Conservation (phyloP, 257 asterid genomes). For the Ligustrum vulgare region DNA sequence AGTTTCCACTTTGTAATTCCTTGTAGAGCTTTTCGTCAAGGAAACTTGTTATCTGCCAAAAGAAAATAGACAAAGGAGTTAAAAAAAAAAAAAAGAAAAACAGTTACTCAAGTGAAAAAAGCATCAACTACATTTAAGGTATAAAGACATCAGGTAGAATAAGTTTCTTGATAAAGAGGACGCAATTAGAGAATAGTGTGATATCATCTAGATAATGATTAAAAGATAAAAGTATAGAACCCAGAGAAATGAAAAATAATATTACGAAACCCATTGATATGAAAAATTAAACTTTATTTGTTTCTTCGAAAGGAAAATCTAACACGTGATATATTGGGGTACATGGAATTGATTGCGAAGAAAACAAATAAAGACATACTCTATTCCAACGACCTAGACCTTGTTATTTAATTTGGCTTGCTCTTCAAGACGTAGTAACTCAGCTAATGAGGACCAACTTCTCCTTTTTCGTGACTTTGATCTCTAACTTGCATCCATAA, state of each 20-base stretch:
- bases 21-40: too few species aligned
- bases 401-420: slow-evolving; percentile 84
- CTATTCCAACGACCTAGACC: slow-evolving; percentile 95
- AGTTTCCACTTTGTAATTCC: too few species aligned
- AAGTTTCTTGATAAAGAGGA: slow-evolving; percentile 12
- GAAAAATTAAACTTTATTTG: not conserved
- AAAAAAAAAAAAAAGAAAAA: too few species aligned
- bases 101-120: too few species aligned
- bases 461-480: slow-evolving; percentile 91
- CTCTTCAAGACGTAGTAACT: slow-evolving; percentile 71
- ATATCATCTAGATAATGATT: not conserved
- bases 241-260: not conserved
- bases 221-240: not conserved
- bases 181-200: not conserved
- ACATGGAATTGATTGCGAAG: not conserved
- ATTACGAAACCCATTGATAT: not conserved
- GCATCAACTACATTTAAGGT: too few species aligned
- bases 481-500: slow-evolving; percentile 70
- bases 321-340: not conserved
- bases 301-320: not conserved
- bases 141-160: too few species aligned
- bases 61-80: too few species aligned
- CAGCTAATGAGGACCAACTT: slow-evolving; percentile 77
- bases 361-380: slow-evolving; percentile 41
- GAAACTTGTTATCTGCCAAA: too few species aligned